Evolutionary conservation across 1,284 basidiomycete species (phyloP), one percentile per base, ranked within the genome.

Genomic region (Blastosporella zonata): DNA sequence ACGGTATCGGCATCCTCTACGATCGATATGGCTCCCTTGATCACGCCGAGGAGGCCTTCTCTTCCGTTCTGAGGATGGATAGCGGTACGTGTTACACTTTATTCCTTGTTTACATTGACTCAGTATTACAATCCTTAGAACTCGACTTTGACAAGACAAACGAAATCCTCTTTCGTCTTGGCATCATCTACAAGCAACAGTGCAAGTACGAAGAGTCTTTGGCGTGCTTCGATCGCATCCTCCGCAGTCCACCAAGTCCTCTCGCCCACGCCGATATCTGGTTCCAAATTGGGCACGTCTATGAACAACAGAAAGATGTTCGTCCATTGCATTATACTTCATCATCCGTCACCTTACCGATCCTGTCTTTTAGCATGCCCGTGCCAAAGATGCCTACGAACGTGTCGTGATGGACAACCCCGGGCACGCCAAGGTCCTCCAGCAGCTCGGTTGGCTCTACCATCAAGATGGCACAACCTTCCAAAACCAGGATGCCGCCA

Each of bases 261-360:
- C 83, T 99, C 28, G 96, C 96, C 12, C 91, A 96, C 62, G 93
- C 94, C 57, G 95, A 99, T 62, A 98, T 99, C 55, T 98, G 94
- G 93, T 99, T 99, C 81, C 97, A 99, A 71, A 97, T 99, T 54
- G 96, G 97, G 1, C 97, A 99, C 64, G 96, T 99, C 15, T 94
- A 94, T 62, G 97, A 99, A 69, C 93, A 96, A 64, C 90, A 95
- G 68, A 90, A 93, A 67, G 93, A 97, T 66, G 91, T 93, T 63
- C 72, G 87, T 77, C 18, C 1, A 0, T 17, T 34, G 18, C 12
- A 10, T 40, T 28, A 10, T 28, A 6, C 33, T 15, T n/a, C 41
- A 33, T n/a, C 47, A 29, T 49, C 52, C 34, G 53, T 49, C 50
- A 38, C 29, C 52, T 55, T 43, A 35, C 45, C 47, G n/a, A 25